phyloP scores from a whole-genome alignment of 768 basidiomycete species.

The Rubroboletus satanas region DNA sequence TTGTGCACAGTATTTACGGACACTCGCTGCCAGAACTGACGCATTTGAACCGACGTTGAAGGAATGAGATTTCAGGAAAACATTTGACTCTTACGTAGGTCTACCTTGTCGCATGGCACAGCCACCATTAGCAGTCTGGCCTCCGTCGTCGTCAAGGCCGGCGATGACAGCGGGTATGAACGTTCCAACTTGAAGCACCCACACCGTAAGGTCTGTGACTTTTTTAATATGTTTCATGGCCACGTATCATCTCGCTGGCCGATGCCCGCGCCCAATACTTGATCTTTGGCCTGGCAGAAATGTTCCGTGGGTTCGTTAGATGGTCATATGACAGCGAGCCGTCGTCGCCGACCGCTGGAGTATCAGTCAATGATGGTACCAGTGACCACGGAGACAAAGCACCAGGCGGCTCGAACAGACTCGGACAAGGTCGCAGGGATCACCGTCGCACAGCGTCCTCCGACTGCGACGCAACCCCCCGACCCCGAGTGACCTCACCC shows the following conservation, averaged over 20 bases:
- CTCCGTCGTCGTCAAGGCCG: background rate
- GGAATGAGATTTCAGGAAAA: background rate
- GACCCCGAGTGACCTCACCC: slow-evolving; percentile 36
- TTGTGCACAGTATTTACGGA: background rate
- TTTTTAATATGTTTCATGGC: slow-evolving; percentile 5
- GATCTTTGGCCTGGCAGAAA: slow-evolving; percentile 8
- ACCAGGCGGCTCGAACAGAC: slow-evolving; percentile 3
- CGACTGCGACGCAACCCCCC: slow-evolving; percentile 45
- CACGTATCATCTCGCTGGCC: slow-evolving; percentile 2
- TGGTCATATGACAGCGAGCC: slow-evolving; percentile 23
- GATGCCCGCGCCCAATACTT: background rate
- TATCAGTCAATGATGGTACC: slow-evolving; percentile 5
- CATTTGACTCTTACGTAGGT: background rate
- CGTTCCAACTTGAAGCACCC: background rate
- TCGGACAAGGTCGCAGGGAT: slow-evolving; percentile 10
- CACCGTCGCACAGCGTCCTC: slow-evolving; percentile 38
- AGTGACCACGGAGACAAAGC: slow-evolving; percentile 1
- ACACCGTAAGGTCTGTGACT: slow-evolving; percentile 19
- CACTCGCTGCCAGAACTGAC: background rate
- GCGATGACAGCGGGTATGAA: slow-evolving; percentile 6
- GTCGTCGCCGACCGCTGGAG: slow-evolving; percentile 9
- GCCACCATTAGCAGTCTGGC: slow-evolving; percentile 10
- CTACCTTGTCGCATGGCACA: slow-evolving; percentile 9
- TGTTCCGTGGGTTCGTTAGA: slow-evolving; percentile 23
- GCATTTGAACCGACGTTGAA: background rate